These are phyloP conservation scores for Parmales sp. DNA, from an alignment of 108 stramenopile species.

Conservation along the genomic window DNA sequence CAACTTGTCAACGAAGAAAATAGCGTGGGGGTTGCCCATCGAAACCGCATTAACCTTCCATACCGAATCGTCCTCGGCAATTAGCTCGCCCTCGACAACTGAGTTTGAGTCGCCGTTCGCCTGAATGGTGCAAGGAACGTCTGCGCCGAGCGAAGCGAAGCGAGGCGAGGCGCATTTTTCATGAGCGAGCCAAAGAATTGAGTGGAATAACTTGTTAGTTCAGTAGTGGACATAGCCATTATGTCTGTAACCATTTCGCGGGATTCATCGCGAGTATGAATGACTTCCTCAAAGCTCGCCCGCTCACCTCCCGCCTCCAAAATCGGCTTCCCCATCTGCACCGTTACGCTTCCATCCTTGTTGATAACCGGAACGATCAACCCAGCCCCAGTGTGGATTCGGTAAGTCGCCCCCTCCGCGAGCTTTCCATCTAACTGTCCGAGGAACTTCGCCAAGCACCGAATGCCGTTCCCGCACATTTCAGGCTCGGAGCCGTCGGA, in stretches of 20 bases:
- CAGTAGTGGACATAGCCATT: too few relatives aligned
- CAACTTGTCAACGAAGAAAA: constrained; percentile 80
- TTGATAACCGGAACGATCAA: constrained; percentile 84
- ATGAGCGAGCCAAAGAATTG: too few relatives aligned
- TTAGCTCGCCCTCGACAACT: constrained; percentile 69
- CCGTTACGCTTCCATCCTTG: constrained; percentile 74
- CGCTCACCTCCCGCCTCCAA: too few relatives aligned
- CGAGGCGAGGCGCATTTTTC: too few relatives aligned
- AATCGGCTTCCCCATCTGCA: constrained; percentile 92
- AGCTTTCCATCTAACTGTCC: constrained; percentile 65
- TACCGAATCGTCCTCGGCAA: constrained; percentile 66
- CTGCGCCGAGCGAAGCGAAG: too few relatives aligned
- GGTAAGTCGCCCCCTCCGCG: constrained; percentile 33
- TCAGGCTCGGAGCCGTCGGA: constrained; percentile 87
- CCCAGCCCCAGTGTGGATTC: constrained; percentile 83
- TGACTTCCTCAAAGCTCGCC: too few relatives aligned
- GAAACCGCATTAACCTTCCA: constrained; percentile 81
- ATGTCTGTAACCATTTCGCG: too few relatives aligned
- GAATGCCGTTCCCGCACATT: constrained; percentile 98
- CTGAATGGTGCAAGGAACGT: constrained; percentile 75
- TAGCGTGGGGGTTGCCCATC: constrained; percentile 96
- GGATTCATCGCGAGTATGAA: too few relatives aligned
- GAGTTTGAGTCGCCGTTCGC: constrained; percentile 61
- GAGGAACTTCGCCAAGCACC: constrained; percentile 87
- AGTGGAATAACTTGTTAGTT: too few relatives aligned